A percentile compares a stretch with the other conserved stretches of the same genome.
phyloP scores from a whole-genome alignment of 768 basidiomycete species.

The Mrakia hoshinonis region DNA sequence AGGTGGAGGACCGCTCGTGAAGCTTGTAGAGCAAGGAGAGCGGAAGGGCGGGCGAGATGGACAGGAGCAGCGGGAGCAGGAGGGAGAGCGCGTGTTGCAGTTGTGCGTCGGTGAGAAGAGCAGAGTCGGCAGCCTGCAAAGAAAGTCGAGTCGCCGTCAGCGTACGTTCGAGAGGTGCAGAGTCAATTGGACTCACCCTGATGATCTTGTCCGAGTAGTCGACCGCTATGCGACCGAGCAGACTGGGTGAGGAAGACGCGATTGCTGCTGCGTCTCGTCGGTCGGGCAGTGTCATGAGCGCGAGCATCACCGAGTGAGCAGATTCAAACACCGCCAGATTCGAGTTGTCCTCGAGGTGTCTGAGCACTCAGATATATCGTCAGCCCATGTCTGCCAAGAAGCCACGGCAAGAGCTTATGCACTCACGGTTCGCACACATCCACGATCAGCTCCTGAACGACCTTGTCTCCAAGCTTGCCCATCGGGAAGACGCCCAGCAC shows the following conservation, averaged over 20 bases:
- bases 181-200: constrained; percentile 57
- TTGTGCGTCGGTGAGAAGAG: constrained; percentile 65
- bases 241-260: constrained; percentile 53
- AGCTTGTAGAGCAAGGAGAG: constrained; percentile 5
- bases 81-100: constrained; percentile 47
- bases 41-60: neutral
- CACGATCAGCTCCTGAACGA: neutral
- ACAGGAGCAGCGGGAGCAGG: constrained; percentile 1
- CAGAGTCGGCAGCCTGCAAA: constrained; percentile 62
- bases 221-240: constrained; percentile 57
- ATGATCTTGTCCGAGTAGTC: constrained; percentile 59
- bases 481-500: constrained; percentile 7
- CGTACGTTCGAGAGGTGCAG: too few species aligned
- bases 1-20: neutral
- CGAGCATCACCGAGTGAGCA: constrained; percentile 24
- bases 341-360: constrained; percentile 19
- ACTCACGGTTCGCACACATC: neutral
- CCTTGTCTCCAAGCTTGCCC: neutral
- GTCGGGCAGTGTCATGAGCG: neutral
- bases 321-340: constrained; percentile 19
- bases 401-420: too few species aligned
- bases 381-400: neutral
- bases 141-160: too few species aligned
- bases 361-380: neutral
- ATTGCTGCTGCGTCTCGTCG: constrained; percentile 32